A percentile compares a stretch with the other conserved stretches of the same genome.
Conservation (phyloP, 208 protist genomes). For the Trypanosoma mega region DNA sequence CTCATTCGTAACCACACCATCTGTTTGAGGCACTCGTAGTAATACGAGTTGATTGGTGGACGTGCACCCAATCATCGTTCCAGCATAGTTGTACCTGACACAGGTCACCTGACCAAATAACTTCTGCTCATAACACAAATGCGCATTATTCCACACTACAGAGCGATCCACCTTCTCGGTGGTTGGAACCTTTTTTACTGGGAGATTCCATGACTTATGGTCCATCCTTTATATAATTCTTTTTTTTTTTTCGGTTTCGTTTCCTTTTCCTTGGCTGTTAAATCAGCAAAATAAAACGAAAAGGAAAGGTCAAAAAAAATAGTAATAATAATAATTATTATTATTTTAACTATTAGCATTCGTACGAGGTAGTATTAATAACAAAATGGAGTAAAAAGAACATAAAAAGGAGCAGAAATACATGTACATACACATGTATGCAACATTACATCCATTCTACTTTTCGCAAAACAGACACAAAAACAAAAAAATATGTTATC, state of each 20-base stretch:
- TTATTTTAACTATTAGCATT: too few relatives aligned
- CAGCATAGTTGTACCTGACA: slow-evolving; percentile 60
- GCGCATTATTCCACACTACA: slow-evolving; percentile 71
- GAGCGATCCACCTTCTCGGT: slow-evolving; percentile 48
- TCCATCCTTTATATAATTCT: too few relatives aligned
- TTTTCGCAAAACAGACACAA: background rate
- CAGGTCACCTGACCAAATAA: slow-evolving; percentile 81
- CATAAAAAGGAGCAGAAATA: slow-evolving; percentile 3
- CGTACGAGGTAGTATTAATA: slow-evolving; percentile 1
- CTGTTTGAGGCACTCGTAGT: slow-evolving; percentile 71
- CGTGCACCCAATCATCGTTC: slow-evolving; percentile 56
- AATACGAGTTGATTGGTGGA: slow-evolving; percentile 81
- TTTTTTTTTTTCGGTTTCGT: slow-evolving; percentile 2
- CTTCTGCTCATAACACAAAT: slow-evolving; percentile 84
- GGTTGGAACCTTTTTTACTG: slow-evolving; percentile 56
- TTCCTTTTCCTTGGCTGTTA: background rate
- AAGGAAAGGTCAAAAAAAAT: slow-evolving; percentile 3
- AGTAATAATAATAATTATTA: too few relatives aligned
- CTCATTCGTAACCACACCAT: slow-evolving; percentile 79
- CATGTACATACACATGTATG: background rate
- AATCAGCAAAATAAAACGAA: slow-evolving; percentile 17
- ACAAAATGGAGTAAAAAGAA: slow-evolving; percentile 17
- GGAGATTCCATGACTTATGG: slow-evolving; percentile 56
- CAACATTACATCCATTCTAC: too few relatives aligned
- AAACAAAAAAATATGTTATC: slow-evolving; percentile 5